These are phyloP conservation scores for Tylopilus sp. DNA, from an alignment of 768 basidiomycete species.

Conservation along the genomic window DNA sequence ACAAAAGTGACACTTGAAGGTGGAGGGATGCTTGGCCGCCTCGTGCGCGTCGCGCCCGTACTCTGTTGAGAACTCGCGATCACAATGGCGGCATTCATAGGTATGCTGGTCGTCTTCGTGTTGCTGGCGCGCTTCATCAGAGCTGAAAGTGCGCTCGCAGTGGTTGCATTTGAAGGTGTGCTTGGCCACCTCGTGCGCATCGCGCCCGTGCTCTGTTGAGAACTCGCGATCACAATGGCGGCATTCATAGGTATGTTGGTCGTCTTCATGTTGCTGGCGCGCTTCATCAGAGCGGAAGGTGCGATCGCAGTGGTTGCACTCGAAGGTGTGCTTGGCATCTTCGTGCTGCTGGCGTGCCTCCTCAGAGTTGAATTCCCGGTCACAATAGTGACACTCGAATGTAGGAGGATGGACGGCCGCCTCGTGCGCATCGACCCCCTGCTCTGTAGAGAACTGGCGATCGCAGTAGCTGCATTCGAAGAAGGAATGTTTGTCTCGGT, in stretches of 20 bases:
- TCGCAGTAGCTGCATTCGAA: conserved; percentile 20
- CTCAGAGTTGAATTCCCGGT: conserved; percentile 4
- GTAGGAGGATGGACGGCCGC: neutral
- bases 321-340: conserved; percentile 3
- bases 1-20: conserved; percentile 13
- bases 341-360: conserved; percentile 8
- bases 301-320: neutral
- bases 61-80: neutral
- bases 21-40: neutral
- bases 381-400: conserved; percentile 15
- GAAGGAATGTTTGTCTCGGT: conserved; percentile 2
- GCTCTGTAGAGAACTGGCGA: conserved; percentile 2
- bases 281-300: neutral
- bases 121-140: neutral
- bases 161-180: conserved; percentile 11
- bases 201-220: neutral
- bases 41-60: conserved; percentile 10
- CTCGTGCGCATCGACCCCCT: conserved; percentile 10
- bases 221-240: conserved; percentile 1
- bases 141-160: conserved; percentile 6
- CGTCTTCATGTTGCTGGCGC: neutral
- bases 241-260: neutral
- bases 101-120: conserved; percentile 12
- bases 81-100: conserved; percentile 8
- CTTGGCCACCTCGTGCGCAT: conserved; percentile 10